Evolutionary conservation across 441 rosid species (phyloP), one percentile per base, ranked within the genome.

Genomic region (Pelargonium citronellum): DNA sequence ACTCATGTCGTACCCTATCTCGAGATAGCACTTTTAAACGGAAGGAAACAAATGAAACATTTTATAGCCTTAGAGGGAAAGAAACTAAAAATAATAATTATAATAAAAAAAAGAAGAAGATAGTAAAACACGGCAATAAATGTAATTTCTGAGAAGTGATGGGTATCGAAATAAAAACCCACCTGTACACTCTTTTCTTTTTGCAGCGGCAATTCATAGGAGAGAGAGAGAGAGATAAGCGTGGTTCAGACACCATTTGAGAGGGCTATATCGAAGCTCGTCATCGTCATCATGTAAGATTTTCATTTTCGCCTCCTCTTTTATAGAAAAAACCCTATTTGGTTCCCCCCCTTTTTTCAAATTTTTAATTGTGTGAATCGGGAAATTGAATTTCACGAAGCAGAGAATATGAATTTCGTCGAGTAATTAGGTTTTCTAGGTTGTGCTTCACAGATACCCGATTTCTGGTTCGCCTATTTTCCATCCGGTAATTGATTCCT

Each of bases 141-240:
- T 39, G 10, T 39, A 39, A 39, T 6, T 39, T 7, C 43, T 39
- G 43, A 39, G 7, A 39, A 37, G 41, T 37, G 41, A 37, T 37
- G 41, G 41, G 41, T 37, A 39, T 39, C 43, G 43, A 39, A 39
- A 39, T 39, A 39, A 39, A 39, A 39, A 39, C 43, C 43, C 9
- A 7, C 2, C 43, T 39, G 43, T 39, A 7, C 43, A 39, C 43
- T 7, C 43, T 39, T 39, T 39, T 39, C 10, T 39, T 39, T 39
- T 39, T 39, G 9, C 43, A 39, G 43, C 43, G 63, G 24, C 30
- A 20, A 58, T 58, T 58, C 30, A 20, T 24, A 58, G n/a, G 63
- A 8, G 62, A 19, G 62, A 57, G 62, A 57, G 63, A 58, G 43
- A 39, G 43, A 39, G 63, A 58, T 58, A 19, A 19, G 63, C 63